Evolutionary conservation across 257 asterid species (phyloP).

Genomic region (Capsicum baccatum): DNA sequence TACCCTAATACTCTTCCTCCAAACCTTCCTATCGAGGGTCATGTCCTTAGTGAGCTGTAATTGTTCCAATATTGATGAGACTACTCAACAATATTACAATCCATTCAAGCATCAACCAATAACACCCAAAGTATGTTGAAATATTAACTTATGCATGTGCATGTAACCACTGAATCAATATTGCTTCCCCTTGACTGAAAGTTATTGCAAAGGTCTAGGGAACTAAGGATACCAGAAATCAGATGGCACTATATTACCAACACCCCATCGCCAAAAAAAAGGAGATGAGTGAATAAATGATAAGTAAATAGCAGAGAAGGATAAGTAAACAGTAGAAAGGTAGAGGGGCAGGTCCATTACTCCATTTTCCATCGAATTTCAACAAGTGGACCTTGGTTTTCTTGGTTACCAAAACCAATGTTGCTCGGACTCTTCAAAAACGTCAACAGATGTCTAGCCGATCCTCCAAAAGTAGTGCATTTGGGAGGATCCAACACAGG

Average conservation of each 20-base stretch:
- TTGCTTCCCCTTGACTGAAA: constrained; percentile 5
- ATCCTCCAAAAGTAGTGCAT: neutral
- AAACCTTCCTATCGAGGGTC: too few species aligned
- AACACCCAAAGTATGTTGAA: constrained; percentile 1
- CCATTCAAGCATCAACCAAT: constrained; percentile 13
- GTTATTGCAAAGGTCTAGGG: constrained; percentile 7
- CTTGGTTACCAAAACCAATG: neutral
- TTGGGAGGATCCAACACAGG: neutral
- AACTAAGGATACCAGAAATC: constrained; percentile 9
- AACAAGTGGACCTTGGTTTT: neutral
- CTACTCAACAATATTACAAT: constrained; percentile 15
- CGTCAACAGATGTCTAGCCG: neutral
- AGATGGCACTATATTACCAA: neutral
- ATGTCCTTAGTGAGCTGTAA: too few species aligned
- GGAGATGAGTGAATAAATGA: neutral
- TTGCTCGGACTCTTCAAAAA: neutral
- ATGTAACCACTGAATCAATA: neutral
- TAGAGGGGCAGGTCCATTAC: neutral
- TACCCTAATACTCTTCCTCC: too few species aligned
- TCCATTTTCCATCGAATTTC: neutral
- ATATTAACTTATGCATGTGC: neutral
- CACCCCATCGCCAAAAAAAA: neutral
- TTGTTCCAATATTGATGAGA: neutral
- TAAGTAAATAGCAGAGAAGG: constrained; percentile 7
- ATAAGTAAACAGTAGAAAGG: too few species aligned